Evolutionary conservation across 805 yeast species (phyloP), one percentile per base, ranked within the genome.

Genomic region (Cyberlindnera meyerae): DNA sequence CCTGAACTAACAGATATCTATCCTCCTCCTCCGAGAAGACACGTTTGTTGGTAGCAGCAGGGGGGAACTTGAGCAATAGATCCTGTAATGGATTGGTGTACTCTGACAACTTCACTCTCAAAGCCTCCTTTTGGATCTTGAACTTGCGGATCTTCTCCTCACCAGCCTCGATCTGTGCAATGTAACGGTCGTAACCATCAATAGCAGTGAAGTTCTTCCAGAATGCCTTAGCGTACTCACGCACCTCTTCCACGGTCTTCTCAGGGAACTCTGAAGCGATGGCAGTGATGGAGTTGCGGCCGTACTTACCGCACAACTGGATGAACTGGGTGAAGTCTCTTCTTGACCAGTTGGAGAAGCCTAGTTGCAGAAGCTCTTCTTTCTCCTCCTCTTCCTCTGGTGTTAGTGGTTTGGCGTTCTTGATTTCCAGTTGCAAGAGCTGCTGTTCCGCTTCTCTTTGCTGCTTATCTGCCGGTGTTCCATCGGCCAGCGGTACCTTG

Each of bases 21-120:
- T 93, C 98, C 57, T 93, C 97, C 43, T 84, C 95, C 33, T 85
- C 94, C 21, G 85, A 76, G 60, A 77, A 93, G 3, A 82, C 73
- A 51, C 80, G 77, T 55, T 77, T 75, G 26, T 73, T 66, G 8
- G 82, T 67, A 3, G 82, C 72, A 3, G 78, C 73, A 7, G 93
- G 87, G 4, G 95, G 95, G 44, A 70, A 73, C 45, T 77, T 76
- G 40, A 90, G 69, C 14, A 61, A 69, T 46, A 90, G 65, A 48
- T 90, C 94, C 57, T 82, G 84, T 45, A 90, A 63, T 11, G 98
- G 98, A 44, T 78, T 79, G 27, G 66, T 63, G 58, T 79, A 85
- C 44, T 71, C 70, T 16, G 82, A 71, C 21, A 93, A 62, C 58
- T 90, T 89, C 43, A 82, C 68, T 51, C 89, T 74, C 37, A 93